Conservation (phyloP, 208 protist genomes). For the Leptomonas seymouri region DNA sequence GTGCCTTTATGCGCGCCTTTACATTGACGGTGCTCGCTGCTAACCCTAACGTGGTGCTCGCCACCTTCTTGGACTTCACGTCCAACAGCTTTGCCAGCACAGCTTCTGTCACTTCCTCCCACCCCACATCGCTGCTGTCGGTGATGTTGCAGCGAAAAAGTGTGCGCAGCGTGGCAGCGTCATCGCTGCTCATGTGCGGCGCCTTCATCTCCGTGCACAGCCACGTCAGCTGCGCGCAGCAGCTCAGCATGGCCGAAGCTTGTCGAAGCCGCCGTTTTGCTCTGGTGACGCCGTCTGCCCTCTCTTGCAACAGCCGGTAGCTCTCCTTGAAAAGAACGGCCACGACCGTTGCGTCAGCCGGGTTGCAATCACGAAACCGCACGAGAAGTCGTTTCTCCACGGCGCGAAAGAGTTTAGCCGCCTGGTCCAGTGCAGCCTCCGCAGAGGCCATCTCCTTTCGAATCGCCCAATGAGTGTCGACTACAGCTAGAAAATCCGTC, state of each 20-base stretch:
- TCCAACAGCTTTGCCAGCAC: constrained; percentile 72
- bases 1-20: constrained; percentile 60
- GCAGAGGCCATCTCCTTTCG: constrained; percentile 61
- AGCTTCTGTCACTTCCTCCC: constrained; percentile 91
- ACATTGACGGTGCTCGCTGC: constrained; percentile 48
- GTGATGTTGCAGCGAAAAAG: constrained; percentile 66
- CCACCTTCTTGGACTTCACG: constrained; percentile 25
- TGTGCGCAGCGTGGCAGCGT: constrained; percentile 44
- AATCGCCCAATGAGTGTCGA: constrained; percentile 83
- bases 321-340: constrained; percentile 82
- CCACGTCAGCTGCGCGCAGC: constrained; percentile 77
- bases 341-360: constrained; percentile 67
- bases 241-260: constrained; percentile 69
- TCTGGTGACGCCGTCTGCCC: constrained; percentile 45
- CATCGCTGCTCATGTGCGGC: constrained; percentile 8
- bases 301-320: constrained; percentile 63
- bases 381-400: constrained; percentile 93
- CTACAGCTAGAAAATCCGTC: constrained; percentile 64
- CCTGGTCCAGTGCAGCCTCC: constrained; percentile 41
- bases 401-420: constrained; percentile 73
- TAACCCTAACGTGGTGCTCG: constrained; percentile 29
- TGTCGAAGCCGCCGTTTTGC: constrained; percentile 47
- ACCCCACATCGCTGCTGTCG: constrained; percentile 60
- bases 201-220: constrained; percentile 49
- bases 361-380: constrained; percentile 91